Percentiles rank a stretch among this genome's conserved stretches.
phyloP scores from a whole-genome alignment of 148 eudicot species.

The Fallopia convolvulus region DNA sequence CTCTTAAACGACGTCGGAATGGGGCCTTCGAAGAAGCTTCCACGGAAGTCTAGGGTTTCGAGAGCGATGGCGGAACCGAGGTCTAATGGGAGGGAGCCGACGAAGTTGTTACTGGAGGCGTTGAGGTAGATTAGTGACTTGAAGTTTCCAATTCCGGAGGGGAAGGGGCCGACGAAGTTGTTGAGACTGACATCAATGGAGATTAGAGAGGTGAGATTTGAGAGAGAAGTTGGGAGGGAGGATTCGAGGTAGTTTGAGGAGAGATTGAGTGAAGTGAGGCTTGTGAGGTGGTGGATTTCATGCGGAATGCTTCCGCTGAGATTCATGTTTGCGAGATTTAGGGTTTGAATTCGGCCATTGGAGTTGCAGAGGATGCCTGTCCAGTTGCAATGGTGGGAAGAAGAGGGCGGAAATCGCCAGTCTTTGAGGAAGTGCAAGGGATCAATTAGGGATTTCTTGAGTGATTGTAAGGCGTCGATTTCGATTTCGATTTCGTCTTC shows the following conservation, averaged over 20 bases:
- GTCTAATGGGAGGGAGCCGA: constrained; percentile 55
- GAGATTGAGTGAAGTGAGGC: constrained; percentile 45
- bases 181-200: constrained; percentile 65
- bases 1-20: constrained; percentile 41
- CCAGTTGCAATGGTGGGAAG: constrained; percentile 51
- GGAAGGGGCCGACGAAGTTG: constrained; percentile 48
- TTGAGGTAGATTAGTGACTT: constrained; percentile 31
- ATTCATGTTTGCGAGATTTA: constrained; percentile 75
- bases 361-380: constrained; percentile 64
- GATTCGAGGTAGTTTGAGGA: constrained; percentile 60
- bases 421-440: constrained; percentile 41
- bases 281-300: constrained; percentile 29
- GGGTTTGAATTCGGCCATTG: constrained; percentile 41
- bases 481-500: constrained; percentile 20
- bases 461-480: constrained; percentile 36
- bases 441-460: constrained; percentile 46
- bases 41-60: constrained; percentile 61
- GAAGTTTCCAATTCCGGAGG: constrained; percentile 44
- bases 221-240: constrained; percentile 44
- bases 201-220: constrained; percentile 48
- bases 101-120: constrained; percentile 73
- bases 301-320: constrained; percentile 54
- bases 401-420: constrained; percentile 29
- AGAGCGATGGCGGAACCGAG: constrained; percentile 46
- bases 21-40: constrained; percentile 59